A percentile compares a stretch with the other conserved stretches of the same genome.
phyloP scores from a whole-genome alignment of 352 stramenopile genomes.

The Globisporangium emineosum region DNA sequence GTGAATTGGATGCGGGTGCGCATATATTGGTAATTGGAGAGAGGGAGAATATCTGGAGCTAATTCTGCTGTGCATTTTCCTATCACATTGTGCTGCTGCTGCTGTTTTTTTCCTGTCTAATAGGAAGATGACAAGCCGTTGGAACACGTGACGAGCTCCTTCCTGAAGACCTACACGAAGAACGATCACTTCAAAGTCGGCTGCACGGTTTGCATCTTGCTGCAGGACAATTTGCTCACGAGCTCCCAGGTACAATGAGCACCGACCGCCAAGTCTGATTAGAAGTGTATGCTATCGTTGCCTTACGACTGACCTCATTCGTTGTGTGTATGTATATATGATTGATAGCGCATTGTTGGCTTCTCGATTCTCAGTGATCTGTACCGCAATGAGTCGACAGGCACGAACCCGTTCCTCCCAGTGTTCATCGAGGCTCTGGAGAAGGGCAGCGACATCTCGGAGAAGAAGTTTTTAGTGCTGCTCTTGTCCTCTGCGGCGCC shows the following conservation, averaged over 20 bases:
- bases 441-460: slow-evolving; percentile 58
- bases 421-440: slow-evolving; percentile 85
- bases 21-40: background rate
- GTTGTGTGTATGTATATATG: background rate
- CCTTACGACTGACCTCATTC: background rate
- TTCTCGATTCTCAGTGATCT: slow-evolving; percentile 86
- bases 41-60: background rate
- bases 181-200: slow-evolving; percentile 90
- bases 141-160: slow-evolving; percentile 65
- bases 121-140: slow-evolving; percentile 85
- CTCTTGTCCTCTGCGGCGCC: slow-evolving; percentile 46
- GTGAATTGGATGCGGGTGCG: background rate
- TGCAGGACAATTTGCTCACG: slow-evolving; percentile 90
- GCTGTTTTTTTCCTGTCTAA: background rate
- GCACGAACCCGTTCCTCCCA: slow-evolving; percentile 86
- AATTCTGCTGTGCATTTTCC: background rate
- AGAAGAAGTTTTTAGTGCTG: slow-evolving; percentile 80
- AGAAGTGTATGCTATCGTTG: background rate
- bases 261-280: background rate
- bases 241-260: slow-evolving; percentile 64
- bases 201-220: slow-evolving; percentile 87
- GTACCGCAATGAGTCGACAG: slow-evolving; percentile 71
- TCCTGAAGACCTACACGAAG: slow-evolving; percentile 81
- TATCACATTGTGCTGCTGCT: background rate
- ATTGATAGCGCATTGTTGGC: slow-evolving; percentile 71